These are phyloP conservation scores for Phytophthora sp. DNA, from an alignment of 352 stramenopile species.

Conservation along the genomic window DNA sequence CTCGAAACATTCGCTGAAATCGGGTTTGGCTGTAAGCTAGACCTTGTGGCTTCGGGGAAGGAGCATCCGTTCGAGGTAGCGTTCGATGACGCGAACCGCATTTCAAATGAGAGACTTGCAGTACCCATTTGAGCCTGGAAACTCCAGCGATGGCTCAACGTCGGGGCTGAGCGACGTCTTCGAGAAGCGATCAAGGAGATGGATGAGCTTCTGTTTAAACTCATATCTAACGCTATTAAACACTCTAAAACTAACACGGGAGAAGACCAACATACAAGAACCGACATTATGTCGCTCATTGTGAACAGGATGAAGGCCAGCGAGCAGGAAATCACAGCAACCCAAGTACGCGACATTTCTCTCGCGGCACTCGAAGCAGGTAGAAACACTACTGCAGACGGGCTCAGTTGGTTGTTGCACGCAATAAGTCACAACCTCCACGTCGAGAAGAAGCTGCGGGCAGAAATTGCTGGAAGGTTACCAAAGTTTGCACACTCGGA, in stretches of 20 bases:
- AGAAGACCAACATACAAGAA: not conserved
- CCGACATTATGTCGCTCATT: not conserved
- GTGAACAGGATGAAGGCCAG: not conserved
- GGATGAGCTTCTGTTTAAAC: not conserved
- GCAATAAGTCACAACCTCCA: not conserved
- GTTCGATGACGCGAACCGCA: too few species aligned
- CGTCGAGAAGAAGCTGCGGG: not conserved
- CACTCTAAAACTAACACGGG: not conserved
- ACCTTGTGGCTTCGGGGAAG: too few species aligned
- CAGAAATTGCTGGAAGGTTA: not conserved
- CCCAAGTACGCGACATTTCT: not conserved
- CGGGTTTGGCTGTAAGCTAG: too few species aligned
- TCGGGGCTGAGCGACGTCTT: not conserved
- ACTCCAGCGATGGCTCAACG: too few species aligned
- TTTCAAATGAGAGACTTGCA: not conserved
- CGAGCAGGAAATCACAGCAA: not conserved
- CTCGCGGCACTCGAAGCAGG: not conserved
- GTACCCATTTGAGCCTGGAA: not conserved
- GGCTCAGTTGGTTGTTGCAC: not conserved
- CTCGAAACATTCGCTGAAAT: too few species aligned
- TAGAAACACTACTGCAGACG: slow-evolving; percentile 1
- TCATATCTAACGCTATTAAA: not conserved
- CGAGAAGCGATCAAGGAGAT: not conserved
- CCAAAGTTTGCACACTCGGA: not conserved
- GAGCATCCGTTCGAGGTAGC: too few species aligned